These are phyloP conservation scores for Ilyonectria mors-panacis DNA, from an alignment of 2,329 filamentous ascomycete species.

Conservation along the genomic window DNA sequence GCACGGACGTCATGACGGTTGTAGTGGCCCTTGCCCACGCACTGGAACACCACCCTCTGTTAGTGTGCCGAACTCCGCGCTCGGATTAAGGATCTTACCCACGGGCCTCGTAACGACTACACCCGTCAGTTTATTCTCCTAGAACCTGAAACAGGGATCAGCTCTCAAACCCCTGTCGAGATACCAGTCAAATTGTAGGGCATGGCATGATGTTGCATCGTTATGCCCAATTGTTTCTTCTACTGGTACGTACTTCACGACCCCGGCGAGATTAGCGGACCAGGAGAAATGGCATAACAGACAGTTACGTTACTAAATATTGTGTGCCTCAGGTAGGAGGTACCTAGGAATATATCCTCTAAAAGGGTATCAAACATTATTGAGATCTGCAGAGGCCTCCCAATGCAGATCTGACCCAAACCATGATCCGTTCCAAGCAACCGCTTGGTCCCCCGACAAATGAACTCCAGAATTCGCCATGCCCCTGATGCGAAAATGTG, in stretches of 20 bases:
- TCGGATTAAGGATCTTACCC: slow-evolving; percentile 11
- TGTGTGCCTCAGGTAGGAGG: slow-evolving; percentile 27
- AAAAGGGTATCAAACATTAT: slow-evolving; percentile 46
- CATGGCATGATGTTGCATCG: slow-evolving; percentile 23
- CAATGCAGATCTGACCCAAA: slow-evolving; percentile 27
- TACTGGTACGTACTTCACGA: neutral
- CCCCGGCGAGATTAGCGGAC: neutral
- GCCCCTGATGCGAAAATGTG: slow-evolving; percentile 16
- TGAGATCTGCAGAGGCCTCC: slow-evolving; percentile 35
- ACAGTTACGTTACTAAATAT: slow-evolving; percentile 2
- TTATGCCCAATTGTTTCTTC: slow-evolving; percentile 13
- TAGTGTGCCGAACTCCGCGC: neutral
- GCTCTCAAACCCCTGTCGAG: slow-evolving; percentile 14
- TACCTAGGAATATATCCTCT: slow-evolving; percentile 31
- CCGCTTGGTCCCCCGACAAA: neutral
- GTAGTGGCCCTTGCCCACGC: too few relatives aligned
- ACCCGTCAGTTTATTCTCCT: slow-evolving; percentile 23
- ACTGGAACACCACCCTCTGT: too few relatives aligned
- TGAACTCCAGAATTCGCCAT: slow-evolving; percentile 40
- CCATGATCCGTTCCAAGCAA: slow-evolving; percentile 25
- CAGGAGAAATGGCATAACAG: neutral
- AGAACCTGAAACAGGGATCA: slow-evolving; percentile 28
- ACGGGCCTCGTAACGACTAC: neutral
- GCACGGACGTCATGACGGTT: too few relatives aligned
- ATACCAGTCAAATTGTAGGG: slow-evolving; percentile 22